Conservation (phyloP, 106 monocot genomes). For the Dendrobium catenatum region DNA sequence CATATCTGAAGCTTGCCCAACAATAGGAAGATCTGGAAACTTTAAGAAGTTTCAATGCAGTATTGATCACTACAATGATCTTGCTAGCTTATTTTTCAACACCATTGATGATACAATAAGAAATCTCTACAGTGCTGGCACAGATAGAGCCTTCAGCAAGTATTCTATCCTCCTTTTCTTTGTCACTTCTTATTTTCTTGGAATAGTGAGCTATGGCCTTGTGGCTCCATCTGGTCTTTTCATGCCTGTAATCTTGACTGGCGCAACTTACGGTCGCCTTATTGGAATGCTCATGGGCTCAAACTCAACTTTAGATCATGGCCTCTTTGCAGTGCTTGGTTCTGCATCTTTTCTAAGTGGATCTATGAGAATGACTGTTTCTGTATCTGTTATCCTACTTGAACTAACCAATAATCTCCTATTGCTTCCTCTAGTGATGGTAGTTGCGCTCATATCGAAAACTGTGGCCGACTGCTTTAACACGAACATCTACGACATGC, state of each 20-base stretch:
- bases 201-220: slow-evolving; percentile 48
- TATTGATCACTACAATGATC: slow-evolving; percentile 42
- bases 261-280: slow-evolving; percentile 45
- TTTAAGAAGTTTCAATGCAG: slow-evolving; percentile 56
- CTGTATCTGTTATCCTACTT: slow-evolving; percentile 25
- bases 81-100: slow-evolving; percentile 52
- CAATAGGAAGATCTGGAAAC: slow-evolving; percentile 51
- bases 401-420: slow-evolving; percentile 32
- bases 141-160: slow-evolving; percentile 29
- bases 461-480: slow-evolving; percentile 49
- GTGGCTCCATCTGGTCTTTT: slow-evolving; percentile 49
- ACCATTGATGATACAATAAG: slow-evolving; percentile 51
- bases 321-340: slow-evolving; percentile 44
- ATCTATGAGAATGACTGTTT: slow-evolving; percentile 31
- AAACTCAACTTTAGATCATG: slow-evolving; percentile 34
- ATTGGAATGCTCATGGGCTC: slow-evolving; percentile 41
- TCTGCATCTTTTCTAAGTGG: slow-evolving; percentile 25
- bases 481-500: slow-evolving; percentile 41
- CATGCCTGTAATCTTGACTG: slow-evolving; percentile 45
- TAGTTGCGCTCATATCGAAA: slow-evolving; percentile 34
- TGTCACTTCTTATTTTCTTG: slow-evolving; percentile 33
- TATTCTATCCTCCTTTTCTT: slow-evolving; percentile 38
- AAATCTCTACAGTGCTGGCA: slow-evolving; percentile 49
- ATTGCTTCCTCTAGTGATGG: slow-evolving; percentile 28
- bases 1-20: slow-evolving; percentile 39